Evolutionary conservation across 1,284 basidiomycete species (phyloP), one percentile per base, ranked within the genome.

Genomic region (Cutaneotrichosporon mucoides): DNA sequence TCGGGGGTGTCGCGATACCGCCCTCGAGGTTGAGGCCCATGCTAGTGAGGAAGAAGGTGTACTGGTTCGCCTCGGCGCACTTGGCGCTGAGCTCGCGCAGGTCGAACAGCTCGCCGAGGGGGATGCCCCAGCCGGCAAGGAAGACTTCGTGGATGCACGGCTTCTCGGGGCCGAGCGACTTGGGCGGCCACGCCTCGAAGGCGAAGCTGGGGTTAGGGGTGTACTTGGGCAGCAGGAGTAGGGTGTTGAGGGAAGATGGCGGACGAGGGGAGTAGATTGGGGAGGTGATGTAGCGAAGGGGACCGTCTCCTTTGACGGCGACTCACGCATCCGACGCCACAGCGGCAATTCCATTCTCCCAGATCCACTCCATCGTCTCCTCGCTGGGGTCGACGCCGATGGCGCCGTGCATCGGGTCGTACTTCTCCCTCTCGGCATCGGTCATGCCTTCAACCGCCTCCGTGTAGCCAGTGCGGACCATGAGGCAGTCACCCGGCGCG

Each of bases 71-170:
- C 55, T 68, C 49, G 37, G 64, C 56, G 52, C 77, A 79, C 55
- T 72, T 64, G 15, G 64, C 35, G 2, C 74, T 69, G 10, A 81
- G 69, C 36, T 64, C 65, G 33, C 79, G 73, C 10, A 81, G 67
- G 60, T 81, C 78, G 48, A 78, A 80, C 43, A 81, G 65, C 60
- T 81, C 80, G 40, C 79, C 80, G 43, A 80, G 78, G 3, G 73
- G 73, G 38, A 70, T 34, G 2, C 73, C 63, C 71, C 71, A 76
- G 58, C 74, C 69, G 8, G 61, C 66, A 4, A 75, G 59, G 66
- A 76, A 72, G 16, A 67, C 60, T 51, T 73, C 68, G 62, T 75
- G 73, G 16, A 64, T 53, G 7, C 43, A 46, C 2, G 51, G 58
- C 36, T n/a, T 34, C 43, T 43, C 11, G 11, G 48, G 33, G 16